Base-by-base conservation (phyloP, 129 eudicot genomes). In the Escallonia herrerae region DNA sequence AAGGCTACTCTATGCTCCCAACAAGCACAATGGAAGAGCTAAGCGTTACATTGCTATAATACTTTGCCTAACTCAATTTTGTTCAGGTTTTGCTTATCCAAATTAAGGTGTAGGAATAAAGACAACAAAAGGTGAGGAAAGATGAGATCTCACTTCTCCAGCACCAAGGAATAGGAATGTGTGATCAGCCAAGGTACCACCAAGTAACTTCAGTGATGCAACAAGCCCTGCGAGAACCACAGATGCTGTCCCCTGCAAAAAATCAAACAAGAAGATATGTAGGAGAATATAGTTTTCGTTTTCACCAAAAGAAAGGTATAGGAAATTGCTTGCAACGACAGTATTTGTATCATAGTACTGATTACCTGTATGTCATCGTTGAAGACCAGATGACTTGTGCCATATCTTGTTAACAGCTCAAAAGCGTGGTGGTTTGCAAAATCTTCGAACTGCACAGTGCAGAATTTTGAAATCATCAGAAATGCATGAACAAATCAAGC, bases 371-470 rank as follows among this genome's bases (percentile, higher is more conserved):
- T 91, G 76, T 91, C 97, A 77, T 91, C 97, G 68, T 91, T 91
- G 75, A 91, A 91, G 50, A 91, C 95, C 73, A 91, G 76, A 79
- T 91, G 95, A n/a, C 82, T 82, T 55, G 79, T 84, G 43, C 82
- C 70, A 66, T 91, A 91, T 72, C 80, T 91, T 33, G 93, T 78
- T 68, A 91, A 79, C 64, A 91, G 74, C 77, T 84, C 95, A 83
- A 91, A 91, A 38, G 97, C 97, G 65, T 91, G 87, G 84, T 91
- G 97, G 83, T 86, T 87, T 43, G 97, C 97, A 63, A 87, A 90
- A 75, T 87, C 97, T 84, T 90, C 97, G 76, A 86, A 90, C 95
- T 90, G 78, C 72, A 59, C 62, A 37, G 12, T 77, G 15, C 43
- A 48, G 77, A 60, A 71, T 8, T 59, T 38, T 15, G 55, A 49